Conservation (phyloP, 768 basidiomycete species). For the Suillus cothurnatus region DNA sequence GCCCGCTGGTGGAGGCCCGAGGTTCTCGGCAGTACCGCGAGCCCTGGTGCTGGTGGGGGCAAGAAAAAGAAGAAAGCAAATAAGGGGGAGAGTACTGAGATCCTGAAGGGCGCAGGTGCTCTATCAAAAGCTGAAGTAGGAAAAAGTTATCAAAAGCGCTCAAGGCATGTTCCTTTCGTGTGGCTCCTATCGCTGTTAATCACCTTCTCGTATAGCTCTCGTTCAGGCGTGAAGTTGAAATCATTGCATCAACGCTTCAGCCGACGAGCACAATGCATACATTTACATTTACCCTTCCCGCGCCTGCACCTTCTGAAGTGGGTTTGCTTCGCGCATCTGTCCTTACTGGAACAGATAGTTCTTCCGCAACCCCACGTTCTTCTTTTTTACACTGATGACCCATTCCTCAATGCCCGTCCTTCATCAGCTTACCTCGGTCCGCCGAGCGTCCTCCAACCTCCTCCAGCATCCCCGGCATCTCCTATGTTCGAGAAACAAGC, state of each 20-base stretch:
- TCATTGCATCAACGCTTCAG: constrained; percentile 92
- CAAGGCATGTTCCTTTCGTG: constrained; percentile 54
- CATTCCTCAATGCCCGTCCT: constrained; percentile 65
- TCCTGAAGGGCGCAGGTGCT: constrained; percentile 76
- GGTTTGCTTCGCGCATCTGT: constrained; percentile 71
- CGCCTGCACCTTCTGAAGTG: constrained; percentile 66
- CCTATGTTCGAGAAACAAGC: constrained; percentile 36
- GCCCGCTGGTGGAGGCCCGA: constrained; percentile 91
- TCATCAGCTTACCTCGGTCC: constrained; percentile 82
- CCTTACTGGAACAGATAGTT: constrained; percentile 61
- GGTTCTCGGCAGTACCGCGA: constrained; percentile 85
- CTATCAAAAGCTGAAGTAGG: constrained; percentile 85
- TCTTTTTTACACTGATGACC: constrained; percentile 75
- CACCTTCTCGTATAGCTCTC: constrained; percentile 58
- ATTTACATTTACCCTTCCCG: constrained; percentile 86
- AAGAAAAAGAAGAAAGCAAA: constrained; percentile 70
- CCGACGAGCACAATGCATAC: constrained; percentile 92
- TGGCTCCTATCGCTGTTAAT: not conserved
- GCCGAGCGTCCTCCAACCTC: constrained; percentile 56
- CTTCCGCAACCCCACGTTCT: constrained; percentile 64
- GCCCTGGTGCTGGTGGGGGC: constrained; percentile 79
- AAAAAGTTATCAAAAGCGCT: constrained; percentile 88
- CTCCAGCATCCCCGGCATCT: constrained; percentile 25
- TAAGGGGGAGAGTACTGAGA: constrained; percentile 54
- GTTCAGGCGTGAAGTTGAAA: constrained; percentile 89